These are phyloP conservation scores for Kickxella alabastrina DNA, from an alignment of 192 early-diverging fungal species.

Conservation along the genomic window DNA sequence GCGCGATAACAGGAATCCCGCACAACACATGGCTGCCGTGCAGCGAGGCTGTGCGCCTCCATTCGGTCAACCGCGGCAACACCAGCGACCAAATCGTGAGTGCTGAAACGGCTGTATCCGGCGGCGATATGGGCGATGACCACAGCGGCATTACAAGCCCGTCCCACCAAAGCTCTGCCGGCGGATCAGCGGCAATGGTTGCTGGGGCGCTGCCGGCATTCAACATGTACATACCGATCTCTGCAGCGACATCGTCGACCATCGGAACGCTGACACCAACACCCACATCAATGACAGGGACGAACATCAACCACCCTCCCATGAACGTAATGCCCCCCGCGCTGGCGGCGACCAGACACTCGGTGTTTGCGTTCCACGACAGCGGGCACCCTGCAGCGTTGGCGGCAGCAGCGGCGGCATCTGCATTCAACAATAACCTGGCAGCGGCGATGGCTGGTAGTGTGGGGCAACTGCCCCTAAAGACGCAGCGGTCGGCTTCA, in stretches of 20 bases:
- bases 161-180: neutral
- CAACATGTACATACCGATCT: constrained; percentile 18
- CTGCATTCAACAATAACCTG: constrained; percentile 11
- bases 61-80: constrained; percentile 11
- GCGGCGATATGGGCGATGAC: too few species aligned
- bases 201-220: constrained; percentile 5
- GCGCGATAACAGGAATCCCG: constrained; percentile 24
- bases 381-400: neutral
- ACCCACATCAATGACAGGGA: constrained; percentile 20
- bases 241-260: constrained; percentile 37
- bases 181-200: neutral
- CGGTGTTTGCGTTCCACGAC: constrained; percentile 33
- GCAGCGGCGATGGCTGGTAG: constrained; percentile 15
- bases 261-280: constrained; percentile 44
- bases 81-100: neutral
- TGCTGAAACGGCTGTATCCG: too few species aligned
- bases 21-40: constrained; percentile 42
- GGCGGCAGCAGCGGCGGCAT: constrained; percentile 1
- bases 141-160: neutral
- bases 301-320: constrained; percentile 3
- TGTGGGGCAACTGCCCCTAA: constrained; percentile 19
- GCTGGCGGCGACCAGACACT: constrained; percentile 13
- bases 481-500: constrained; percentile 51
- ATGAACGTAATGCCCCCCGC: constrained; percentile 10
- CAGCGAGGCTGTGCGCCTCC: constrained; percentile 22